phyloP scores from a whole-genome alignment of 176 grass and related monocot species.

The Carex parvula region DNA sequence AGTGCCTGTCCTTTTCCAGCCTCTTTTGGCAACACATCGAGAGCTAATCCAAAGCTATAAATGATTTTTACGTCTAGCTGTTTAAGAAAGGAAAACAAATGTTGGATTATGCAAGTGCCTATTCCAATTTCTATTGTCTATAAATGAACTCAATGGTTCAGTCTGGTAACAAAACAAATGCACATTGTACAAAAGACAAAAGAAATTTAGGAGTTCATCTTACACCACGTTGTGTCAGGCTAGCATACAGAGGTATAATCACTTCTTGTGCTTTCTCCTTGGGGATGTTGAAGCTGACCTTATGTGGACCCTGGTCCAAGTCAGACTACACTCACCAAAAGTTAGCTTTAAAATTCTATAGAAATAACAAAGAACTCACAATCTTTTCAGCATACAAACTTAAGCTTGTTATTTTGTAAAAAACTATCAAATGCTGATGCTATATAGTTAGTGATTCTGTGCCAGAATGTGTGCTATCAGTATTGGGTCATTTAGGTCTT shows the following conservation, averaged over 20 bases:
- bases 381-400: neutral
- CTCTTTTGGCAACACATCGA: constrained; percentile 72
- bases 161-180: neutral
- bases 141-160: neutral
- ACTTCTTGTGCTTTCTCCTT: constrained; percentile 61
- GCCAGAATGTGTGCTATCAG: neutral
- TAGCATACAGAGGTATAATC: constrained; percentile 48
- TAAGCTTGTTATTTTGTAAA: neutral
- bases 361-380: neutral
- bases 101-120: too few species aligned
- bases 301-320: constrained; percentile 70
- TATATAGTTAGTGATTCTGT: neutral
- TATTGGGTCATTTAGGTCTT: neutral
- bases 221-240: constrained; percentile 56
- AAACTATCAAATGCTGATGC: neutral
- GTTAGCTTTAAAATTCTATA: neutral
- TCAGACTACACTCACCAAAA: constrained; percentile 56
- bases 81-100: constrained; percentile 18
- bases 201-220: constrained; percentile 8
- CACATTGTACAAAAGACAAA: neutral
- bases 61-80: constrained; percentile 92
- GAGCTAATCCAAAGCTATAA: constrained; percentile 61
- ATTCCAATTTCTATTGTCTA: too few species aligned
- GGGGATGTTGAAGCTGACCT: constrained; percentile 75
- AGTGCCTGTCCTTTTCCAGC: constrained; percentile 94